These are phyloP conservation scores for Thozetella sp. DNA, from an alignment of 495 filamentous ascomycete species.

Conservation along the genomic window DNA sequence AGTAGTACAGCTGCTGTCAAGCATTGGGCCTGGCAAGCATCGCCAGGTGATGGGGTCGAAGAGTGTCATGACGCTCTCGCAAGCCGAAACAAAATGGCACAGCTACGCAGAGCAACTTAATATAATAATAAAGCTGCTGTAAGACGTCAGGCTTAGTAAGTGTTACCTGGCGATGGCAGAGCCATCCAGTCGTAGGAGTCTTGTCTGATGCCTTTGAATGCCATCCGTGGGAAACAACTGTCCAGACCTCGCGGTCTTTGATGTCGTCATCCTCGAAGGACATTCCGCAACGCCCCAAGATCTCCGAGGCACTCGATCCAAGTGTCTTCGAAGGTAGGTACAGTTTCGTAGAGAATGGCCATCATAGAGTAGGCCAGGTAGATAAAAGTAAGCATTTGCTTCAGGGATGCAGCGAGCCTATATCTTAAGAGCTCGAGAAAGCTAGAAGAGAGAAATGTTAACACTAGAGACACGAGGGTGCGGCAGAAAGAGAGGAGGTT, in stretches of 20 bases:
- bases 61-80: neutral
- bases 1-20: neutral
- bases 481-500: too few species aligned
- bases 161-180: conserved; percentile 82
- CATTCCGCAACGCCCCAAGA: conserved; percentile 61
- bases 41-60: neutral
- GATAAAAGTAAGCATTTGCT: conserved; percentile 82
- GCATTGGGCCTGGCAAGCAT: neutral
- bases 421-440: conserved; percentile 76
- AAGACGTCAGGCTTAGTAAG: conserved; percentile 70
- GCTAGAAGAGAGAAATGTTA: too few species aligned
- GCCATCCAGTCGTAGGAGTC: conserved; percentile 64
- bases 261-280: conserved; percentile 71
- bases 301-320: conserved; percentile 88
- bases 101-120: neutral
- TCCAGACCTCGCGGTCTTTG: conserved; percentile 72
- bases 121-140: conserved; percentile 62
- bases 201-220: conserved; percentile 75
- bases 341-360: conserved; percentile 67
- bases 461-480: too few species aligned
- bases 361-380: conserved; percentile 82
- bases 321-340: conserved; percentile 69
- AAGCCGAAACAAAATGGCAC: neutral
- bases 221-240: conserved; percentile 71
- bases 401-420: conserved; percentile 67